Evolutionary conservation across 2,329 filamentous ascomycete genomes (phyloP).

Genomic region (Hirsutella minnesotensis): DNA sequence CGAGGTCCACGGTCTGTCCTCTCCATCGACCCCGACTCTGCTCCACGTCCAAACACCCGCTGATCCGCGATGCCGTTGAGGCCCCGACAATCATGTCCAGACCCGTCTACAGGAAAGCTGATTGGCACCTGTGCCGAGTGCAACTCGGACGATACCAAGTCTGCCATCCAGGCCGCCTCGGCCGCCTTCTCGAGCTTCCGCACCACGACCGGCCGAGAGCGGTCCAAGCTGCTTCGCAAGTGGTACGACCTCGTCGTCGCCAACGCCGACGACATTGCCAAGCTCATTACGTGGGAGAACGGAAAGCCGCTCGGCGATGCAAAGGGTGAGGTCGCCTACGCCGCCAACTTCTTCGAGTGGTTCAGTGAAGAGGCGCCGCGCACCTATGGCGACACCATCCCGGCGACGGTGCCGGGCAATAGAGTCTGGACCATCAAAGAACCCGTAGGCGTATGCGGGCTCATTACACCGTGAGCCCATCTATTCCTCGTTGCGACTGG

Average conservation of each 20-base stretch:
- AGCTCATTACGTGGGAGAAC: constrained; percentile 80
- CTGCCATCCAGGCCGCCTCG: constrained; percentile 73
- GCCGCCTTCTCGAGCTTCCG: constrained; percentile 63
- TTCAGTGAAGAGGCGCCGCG: constrained; percentile 70
- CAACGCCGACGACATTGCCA: constrained; percentile 70
- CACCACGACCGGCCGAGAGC: constrained; percentile 60
- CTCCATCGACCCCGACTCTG: background rate
- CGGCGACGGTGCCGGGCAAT: constrained; percentile 57
- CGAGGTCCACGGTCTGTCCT: constrained; percentile 55
- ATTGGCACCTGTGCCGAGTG: constrained; percentile 84
- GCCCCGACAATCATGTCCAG: constrained; percentile 23
- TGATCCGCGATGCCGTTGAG: background rate
- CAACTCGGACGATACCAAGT: constrained; percentile 61
- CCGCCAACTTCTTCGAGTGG: constrained; percentile 69
- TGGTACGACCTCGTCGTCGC: constrained; percentile 75
- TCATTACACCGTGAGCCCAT: constrained; percentile 58
- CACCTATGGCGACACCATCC: constrained; percentile 64
- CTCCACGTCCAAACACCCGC: background rate
- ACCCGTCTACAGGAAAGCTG: constrained; percentile 70
- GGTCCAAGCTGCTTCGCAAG: constrained; percentile 60
- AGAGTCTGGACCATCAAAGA: constrained; percentile 70
- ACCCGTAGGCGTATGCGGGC: constrained; percentile 70
- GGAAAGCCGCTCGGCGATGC: constrained; percentile 73
- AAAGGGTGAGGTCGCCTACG: constrained; percentile 59
- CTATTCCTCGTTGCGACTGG: background rate